Base-by-base conservation (phyloP, 2,329 filamentous ascomycete species). In the Albifimbria verrucaria region DNA sequence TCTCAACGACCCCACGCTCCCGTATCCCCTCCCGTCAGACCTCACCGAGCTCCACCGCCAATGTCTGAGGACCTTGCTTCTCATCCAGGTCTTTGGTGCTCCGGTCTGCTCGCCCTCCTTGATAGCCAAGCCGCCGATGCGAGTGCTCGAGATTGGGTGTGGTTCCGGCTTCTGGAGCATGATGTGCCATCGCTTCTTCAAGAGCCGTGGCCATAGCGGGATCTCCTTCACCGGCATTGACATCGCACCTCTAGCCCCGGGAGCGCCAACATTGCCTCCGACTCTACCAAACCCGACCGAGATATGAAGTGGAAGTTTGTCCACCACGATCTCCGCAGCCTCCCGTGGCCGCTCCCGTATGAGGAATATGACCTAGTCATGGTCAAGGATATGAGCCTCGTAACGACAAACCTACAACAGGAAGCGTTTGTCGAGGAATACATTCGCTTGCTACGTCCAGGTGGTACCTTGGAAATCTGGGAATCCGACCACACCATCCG, bases 91-190 rank as follows among this genome's bases (percentile, higher is more conserved):
- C 28, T 92, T 94, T 62, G 90, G 91, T 44, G 85, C 85, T 11
- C 89, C 91, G 0, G 81, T 94, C 52, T 92, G 89, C 70, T 88
- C 87, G 9, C 86, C 88, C 1, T 77, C 77, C 25, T 79, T 90
- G 51, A 74, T 79, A 43, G 79, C 83, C 57, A 83, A 83, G 46
- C 86, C 89, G 20, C 92, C 92, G 0, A 80, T 80, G 62, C 86
- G 85, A 58, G 87, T 97, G 24, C 78, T 97, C 22, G 93, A 97
- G 65, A 73, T 97, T 28, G 92, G 87, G 25, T 97, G 93, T 69
- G 92, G 92, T 18, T 88, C 88, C 20, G 93, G 85, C 22, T 89
- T 95, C 66, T 97, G 92, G 92, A 92, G 89, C 61, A 87, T 89
- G 71, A 86, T 91, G 76, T 95, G 90, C 68, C 88, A 96, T 68